Conservation (phyloP, 1,284 basidiomycete species). For the Pseudozyma thailandica region DNA sequence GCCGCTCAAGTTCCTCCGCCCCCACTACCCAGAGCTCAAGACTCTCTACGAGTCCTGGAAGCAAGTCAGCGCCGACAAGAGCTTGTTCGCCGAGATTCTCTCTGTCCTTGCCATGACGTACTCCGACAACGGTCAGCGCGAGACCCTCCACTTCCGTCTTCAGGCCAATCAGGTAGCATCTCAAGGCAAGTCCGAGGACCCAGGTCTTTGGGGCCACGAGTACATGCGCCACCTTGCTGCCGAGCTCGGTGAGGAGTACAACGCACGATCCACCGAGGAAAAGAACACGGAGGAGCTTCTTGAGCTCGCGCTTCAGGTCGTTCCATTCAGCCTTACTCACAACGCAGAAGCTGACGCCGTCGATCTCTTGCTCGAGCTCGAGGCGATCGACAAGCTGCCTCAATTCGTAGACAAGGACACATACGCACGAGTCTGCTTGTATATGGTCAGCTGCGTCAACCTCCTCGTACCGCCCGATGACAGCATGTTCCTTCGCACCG, state of each 20-base stretch:
- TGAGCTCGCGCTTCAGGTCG: conserved; percentile 83
- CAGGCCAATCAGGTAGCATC: conserved; percentile 51
- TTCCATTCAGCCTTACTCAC: conserved; percentile 89
- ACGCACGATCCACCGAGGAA: conserved; percentile 66
- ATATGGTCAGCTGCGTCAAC: conserved; percentile 93
- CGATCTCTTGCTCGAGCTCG: conserved; percentile 92
- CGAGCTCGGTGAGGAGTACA: conserved; percentile 94
- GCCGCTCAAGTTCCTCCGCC: conserved; percentile 96
- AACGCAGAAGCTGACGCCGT: conserved; percentile 99
- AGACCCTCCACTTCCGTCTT: conserved; percentile 76
- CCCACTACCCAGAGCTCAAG: conserved; percentile 85
- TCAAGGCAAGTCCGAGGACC: conserved; percentile 72
- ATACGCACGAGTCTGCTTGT: conserved; percentile 91
- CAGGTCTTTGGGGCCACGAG: conserved; percentile 98
- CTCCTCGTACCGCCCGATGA: conserved; percentile 95
- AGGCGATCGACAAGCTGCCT: conserved; percentile 78
- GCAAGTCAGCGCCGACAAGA: conserved; percentile 71
- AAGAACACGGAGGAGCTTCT: conserved; percentile 67
- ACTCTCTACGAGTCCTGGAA: conserved; percentile 60
- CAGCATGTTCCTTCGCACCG: conserved; percentile 85
- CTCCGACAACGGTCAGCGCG: conserved; percentile 92
- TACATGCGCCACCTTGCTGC: conserved; percentile 97
- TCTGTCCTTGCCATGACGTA: conserved; percentile 99
- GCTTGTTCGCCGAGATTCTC: conserved; percentile 95
- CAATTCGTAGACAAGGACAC: conserved; percentile 76